These are phyloP conservation scores for Mikania micrantha DNA, from an alignment of 129 eudicot genomes.

Conservation along the genomic window DNA sequence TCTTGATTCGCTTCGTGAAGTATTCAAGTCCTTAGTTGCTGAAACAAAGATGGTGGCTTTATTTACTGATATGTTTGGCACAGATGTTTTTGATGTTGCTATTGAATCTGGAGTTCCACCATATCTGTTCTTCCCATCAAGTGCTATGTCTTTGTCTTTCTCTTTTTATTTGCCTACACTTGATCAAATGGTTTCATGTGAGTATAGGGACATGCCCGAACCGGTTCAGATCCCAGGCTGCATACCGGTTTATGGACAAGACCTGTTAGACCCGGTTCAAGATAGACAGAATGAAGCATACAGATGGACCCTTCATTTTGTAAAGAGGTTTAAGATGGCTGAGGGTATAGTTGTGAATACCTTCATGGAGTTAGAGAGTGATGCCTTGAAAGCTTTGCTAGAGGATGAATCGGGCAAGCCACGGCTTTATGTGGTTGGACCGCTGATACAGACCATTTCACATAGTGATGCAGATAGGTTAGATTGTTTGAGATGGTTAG, in stretches of 20 bases:
- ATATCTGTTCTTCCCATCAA: constrained; percentile 39
- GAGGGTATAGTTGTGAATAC: constrained; percentile 48
- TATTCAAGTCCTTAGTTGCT: constrained; percentile 13
- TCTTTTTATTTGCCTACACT: constrained; percentile 35
- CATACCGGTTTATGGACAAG: constrained; percentile 43
- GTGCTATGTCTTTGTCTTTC: constrained; percentile 37
- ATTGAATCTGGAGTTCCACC: constrained; percentile 30
- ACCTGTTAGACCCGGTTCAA: constrained; percentile 40
- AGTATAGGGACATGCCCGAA: constrained; percentile 38
- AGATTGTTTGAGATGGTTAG: constrained; percentile 45
- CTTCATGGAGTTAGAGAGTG: constrained; percentile 44
- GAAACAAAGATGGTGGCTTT: constrained; percentile 26
- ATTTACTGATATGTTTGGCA: constrained; percentile 43
- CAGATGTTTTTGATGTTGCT: constrained; percentile 50
- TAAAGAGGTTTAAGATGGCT: constrained; percentile 35
- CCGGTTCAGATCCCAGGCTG: constrained; percentile 56
- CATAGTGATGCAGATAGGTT: constrained; percentile 16
- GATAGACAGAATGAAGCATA: constrained; percentile 46
- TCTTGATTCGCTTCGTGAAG: constrained; percentile 26
- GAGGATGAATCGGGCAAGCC: constrained; percentile 27
- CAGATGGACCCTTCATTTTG: constrained; percentile 42
- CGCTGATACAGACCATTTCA: constrained; percentile 27
- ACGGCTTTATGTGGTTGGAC: constrained; percentile 46
- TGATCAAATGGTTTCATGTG: constrained; percentile 36
- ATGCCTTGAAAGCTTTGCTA: constrained; percentile 26